phyloP scores from a whole-genome alignment of 2,329 filamentous ascomycete genomes.

The Paramyrothecium sp. region DNA sequence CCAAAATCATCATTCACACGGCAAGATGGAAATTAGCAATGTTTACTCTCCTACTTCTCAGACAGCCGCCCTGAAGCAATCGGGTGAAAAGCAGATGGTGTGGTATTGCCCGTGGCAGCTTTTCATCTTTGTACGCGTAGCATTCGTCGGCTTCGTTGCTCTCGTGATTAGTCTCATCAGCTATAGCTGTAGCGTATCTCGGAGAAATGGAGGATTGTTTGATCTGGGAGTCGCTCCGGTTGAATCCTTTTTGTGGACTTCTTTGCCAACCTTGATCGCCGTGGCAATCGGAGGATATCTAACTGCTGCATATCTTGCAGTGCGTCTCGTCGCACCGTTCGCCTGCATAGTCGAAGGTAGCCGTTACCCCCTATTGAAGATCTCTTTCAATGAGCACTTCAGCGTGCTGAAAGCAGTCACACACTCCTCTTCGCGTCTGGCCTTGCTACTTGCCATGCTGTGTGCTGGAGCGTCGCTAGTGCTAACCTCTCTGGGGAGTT shows the following conservation, averaged over 20 bases:
- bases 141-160: neutral
- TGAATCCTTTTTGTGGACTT: neutral
- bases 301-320: neutral
- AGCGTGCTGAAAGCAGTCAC: neutral
- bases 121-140: neutral
- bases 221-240: neutral
- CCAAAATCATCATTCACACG: neutral
- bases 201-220: neutral
- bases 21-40: neutral
- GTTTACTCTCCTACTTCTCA: neutral
- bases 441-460: neutral
- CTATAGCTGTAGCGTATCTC: neutral
- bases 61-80: neutral
- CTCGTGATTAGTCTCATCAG: neutral
- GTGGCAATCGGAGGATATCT: neutral
- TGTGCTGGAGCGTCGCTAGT: neutral
- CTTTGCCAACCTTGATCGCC: neutral
- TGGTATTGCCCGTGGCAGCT: neutral
- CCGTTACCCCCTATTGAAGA: neutral
- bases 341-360: neutral
- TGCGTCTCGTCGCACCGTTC: neutral
- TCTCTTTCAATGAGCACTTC: neutral
- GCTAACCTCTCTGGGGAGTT: neutral
- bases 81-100: neutral
- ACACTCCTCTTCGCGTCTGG: neutral